These are phyloP conservation scores for Penicillium arizonense DNA, from an alignment of 495 filamentous ascomycete species.

Conservation along the genomic window DNA sequence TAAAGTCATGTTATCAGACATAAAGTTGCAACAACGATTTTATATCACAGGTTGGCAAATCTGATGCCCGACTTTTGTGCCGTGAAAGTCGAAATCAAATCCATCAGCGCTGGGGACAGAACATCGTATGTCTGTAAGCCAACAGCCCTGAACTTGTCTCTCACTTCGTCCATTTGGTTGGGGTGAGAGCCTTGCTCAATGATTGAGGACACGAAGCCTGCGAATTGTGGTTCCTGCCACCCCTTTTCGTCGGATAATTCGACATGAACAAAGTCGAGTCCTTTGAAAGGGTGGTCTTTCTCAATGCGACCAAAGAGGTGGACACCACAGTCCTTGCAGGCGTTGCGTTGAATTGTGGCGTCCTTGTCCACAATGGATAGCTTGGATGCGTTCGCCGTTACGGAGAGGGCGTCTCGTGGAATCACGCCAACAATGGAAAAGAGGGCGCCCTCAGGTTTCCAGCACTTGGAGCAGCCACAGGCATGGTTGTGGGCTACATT, in stretches of 20 bases:
- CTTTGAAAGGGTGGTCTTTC: slow-evolving; percentile 58
- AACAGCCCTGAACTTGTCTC: slow-evolving; percentile 41
- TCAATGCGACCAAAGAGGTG: slow-evolving; percentile 61
- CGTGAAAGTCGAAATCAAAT: slow-evolving; percentile 54
- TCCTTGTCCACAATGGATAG: slow-evolving; percentile 49
- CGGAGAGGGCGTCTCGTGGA: slow-evolving; percentile 40
- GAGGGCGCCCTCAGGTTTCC: slow-evolving; percentile 56
- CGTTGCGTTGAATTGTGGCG: slow-evolving; percentile 56
- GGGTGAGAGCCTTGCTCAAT: slow-evolving; percentile 62
- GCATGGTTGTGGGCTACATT: slow-evolving; percentile 64
- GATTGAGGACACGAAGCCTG: slow-evolving; percentile 57
- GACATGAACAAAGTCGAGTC: slow-evolving; percentile 60
- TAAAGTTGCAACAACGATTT: background rate
- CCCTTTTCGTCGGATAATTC: slow-evolving; percentile 54
- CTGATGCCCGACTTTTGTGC: slow-evolving; percentile 40
- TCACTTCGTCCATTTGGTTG: slow-evolving; percentile 46
- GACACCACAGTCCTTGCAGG: slow-evolving; percentile 54
- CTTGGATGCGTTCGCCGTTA: slow-evolving; percentile 52
- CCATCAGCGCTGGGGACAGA: slow-evolving; percentile 56
- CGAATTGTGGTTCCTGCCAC: slow-evolving; percentile 65
- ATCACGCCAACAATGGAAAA: slow-evolving; percentile 61
- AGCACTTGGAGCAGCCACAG: slow-evolving; percentile 65
- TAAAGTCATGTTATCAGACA: background rate
- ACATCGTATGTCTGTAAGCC: slow-evolving; percentile 58
- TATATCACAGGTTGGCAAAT: slow-evolving; percentile 21